Percentiles rank a stretch among this genome's conserved stretches.
These are phyloP conservation scores for Leucoagaricus sp. DNA, from an alignment of 1,284 basidiomycete species.

Conservation along the genomic window DNA sequence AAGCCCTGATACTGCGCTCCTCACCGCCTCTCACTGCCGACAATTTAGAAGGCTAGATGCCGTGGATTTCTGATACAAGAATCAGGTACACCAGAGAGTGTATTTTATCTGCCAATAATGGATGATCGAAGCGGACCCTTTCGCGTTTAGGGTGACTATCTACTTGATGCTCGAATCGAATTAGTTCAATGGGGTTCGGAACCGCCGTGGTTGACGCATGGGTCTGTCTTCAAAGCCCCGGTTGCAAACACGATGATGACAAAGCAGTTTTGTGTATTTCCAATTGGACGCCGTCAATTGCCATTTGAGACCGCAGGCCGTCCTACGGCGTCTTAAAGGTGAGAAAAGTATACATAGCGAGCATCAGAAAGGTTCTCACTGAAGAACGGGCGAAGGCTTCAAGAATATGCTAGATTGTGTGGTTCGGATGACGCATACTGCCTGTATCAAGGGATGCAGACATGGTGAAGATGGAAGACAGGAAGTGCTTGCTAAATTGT, in stretches of 20 bases:
- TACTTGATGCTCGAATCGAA: neutral
- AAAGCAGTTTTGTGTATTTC: neutral
- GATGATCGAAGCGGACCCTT: neutral
- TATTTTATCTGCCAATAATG: neutral
- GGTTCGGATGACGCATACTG: no score
- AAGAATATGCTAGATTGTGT: no score
- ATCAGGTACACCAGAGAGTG: neutral
- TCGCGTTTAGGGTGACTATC: neutral
- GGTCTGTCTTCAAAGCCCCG: no score
- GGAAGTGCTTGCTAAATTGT: no score
- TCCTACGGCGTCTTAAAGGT: no score
- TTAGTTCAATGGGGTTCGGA: neutral
- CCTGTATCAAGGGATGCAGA: no score
- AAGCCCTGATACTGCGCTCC: no score
- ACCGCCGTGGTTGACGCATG: neutral
- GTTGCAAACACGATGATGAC: neutral
- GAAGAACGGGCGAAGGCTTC: no score
- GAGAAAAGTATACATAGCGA: no score
- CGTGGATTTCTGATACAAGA: constrained; percentile 1
- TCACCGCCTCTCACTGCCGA: neutral
- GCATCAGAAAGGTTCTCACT: no score
- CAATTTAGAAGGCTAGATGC: neutral
- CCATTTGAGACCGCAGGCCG: neutral
- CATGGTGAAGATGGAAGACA: no score
- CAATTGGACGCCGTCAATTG: neutral